Evolutionary conservation across 2,329 filamentous ascomycete species (phyloP).

Genomic region (Neophaeococcomyces aloes): DNA sequence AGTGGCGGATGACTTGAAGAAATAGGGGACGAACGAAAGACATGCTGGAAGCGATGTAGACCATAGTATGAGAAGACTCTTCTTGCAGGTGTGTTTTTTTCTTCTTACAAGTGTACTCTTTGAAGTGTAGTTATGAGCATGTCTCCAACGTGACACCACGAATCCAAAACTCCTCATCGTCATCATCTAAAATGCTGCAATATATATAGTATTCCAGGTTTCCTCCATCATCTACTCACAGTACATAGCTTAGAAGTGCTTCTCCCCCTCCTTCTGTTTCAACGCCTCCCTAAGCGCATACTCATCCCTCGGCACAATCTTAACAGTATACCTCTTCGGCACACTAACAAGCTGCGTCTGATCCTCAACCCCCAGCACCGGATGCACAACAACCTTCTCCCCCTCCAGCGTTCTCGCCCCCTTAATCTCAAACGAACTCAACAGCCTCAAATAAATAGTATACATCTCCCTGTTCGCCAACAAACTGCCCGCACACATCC

Average conservation of each 20-base stretch:
- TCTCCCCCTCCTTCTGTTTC: conserved; percentile 17
- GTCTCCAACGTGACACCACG: too few species aligned
- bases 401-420: conserved; percentile 43
- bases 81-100: neutral
- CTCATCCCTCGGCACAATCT: conserved; percentile 47
- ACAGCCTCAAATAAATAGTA: conserved; percentile 50
- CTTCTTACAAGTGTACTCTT: too few species aligned
- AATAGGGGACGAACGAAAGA: too few species aligned
- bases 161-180: too few species aligned
- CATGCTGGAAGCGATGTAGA: too few species aligned
- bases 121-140: too few species aligned
- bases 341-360: conserved; percentile 53
- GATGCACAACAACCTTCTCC: conserved; percentile 35
- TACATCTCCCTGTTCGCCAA: conserved; percentile 57
- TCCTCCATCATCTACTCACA: too few species aligned
- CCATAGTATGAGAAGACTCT: neutral
- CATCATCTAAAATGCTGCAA: too few species aligned
- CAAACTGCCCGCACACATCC: conserved; percentile 56
- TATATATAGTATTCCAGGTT: too few species aligned
- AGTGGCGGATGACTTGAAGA: neutral
- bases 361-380: conserved; percentile 49
- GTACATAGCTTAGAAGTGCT: too few species aligned
- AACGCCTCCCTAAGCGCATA: conserved; percentile 35
- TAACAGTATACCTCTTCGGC: conserved; percentile 47
- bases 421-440: conserved; percentile 52